Conservation (phyloP, 345 rosid species). For the Populus davidiana region DNA sequence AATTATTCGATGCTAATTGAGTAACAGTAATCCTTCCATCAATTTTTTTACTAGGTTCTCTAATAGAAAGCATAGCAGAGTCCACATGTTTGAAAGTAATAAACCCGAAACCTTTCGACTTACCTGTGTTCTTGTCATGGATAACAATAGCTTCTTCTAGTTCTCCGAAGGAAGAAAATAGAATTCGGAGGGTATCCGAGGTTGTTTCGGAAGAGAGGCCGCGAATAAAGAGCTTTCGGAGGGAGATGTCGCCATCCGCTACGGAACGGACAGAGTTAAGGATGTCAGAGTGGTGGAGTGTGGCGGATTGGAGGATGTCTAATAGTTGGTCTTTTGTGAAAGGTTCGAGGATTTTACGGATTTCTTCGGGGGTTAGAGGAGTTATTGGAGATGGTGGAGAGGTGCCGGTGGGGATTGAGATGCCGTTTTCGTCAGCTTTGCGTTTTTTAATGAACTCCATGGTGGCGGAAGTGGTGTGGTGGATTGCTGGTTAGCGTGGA, state of each 20-base stretch:
- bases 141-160: conserved; percentile 35
- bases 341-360: conserved; percentile 27
- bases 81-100: conserved; percentile 28
- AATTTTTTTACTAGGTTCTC: conserved; percentile 43
- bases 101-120: conserved; percentile 35
- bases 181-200: conserved; percentile 20
- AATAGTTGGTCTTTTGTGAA: conserved; percentile 30
- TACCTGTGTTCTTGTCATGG: conserved; percentile 28
- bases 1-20: conserved; percentile 29
- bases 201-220: conserved; percentile 27
- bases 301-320: conserved; percentile 27
- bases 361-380: conserved; percentile 22
- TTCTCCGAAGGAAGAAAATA: conserved; percentile 28
- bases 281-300: conserved; percentile 24
- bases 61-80: conserved; percentile 24
- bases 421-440: conserved; percentile 30
- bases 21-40: conserved; percentile 38
- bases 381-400: not conserved
- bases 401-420: not conserved
- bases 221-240: conserved; percentile 27
- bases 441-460: conserved; percentile 35
- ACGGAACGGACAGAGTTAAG: conserved; percentile 31
- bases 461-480: not conserved
- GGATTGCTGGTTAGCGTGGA: not conserved
- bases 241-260: conserved; percentile 20